A percentile compares a stretch with the other conserved stretches of the same genome.
phyloP scores from a whole-genome alignment of 176 grass and related monocot genomes.

The Raddia guianensis region DNA sequence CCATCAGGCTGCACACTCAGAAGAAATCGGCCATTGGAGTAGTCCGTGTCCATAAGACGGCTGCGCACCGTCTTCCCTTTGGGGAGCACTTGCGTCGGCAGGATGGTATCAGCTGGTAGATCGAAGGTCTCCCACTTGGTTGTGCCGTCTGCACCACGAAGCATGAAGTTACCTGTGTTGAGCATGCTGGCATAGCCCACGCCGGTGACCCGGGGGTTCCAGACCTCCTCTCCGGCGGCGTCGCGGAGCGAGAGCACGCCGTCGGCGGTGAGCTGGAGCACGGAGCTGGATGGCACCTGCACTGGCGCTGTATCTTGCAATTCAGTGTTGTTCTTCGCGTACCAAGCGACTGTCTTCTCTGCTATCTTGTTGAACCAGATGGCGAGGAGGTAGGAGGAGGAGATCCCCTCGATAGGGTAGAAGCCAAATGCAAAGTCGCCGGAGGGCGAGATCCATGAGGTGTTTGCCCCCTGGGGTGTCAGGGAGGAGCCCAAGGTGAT shows the following conservation, averaged over 20 bases:
- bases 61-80: not conserved
- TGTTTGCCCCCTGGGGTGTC: constrained; percentile 13
- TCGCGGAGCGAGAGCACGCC: not conserved
- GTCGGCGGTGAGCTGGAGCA: not conserved
- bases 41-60: not conserved
- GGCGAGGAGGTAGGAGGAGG: not conserved
- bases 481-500: constrained; percentile 33
- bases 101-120: not conserved
- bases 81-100: constrained; percentile 29
- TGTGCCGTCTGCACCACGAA: not conserved
- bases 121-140: constrained; percentile 2
- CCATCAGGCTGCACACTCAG: not conserved
- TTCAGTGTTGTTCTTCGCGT: not conserved
- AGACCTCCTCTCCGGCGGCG: not conserved
- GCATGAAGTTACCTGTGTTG: constrained; percentile 3
- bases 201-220: not conserved
- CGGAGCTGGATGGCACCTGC: not conserved
- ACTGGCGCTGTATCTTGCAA: not conserved
- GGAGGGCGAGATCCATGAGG: constrained; percentile 31
- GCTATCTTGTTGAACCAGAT: constrained; percentile 33
- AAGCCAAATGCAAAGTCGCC: constrained; percentile 31
- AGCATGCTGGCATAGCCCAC: not conserved
- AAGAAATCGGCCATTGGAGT: constrained; percentile 14
- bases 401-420: not conserved
- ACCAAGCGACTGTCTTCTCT: not conserved